Base-by-base conservation (phyloP, 228 moss, liverwort and hornwort species). In the Sphagnum magellanicum region DNA sequence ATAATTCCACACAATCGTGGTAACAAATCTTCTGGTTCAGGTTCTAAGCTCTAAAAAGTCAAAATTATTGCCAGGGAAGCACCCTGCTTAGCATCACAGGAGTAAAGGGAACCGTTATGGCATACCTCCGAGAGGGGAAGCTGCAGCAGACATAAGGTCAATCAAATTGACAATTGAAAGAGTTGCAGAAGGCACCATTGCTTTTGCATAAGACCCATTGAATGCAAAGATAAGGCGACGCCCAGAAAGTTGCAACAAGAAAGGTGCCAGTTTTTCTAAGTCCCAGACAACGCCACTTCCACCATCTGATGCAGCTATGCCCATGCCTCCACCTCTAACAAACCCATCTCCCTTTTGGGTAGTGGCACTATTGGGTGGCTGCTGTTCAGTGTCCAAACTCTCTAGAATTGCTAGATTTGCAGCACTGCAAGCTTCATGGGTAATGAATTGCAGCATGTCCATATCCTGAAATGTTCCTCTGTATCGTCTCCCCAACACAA, bases 341-440 rank as follows among this genome's bases (percentile, higher is more conserved):
- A 72, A 74, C 51, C 82, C 81, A 71, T 93, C 92, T 69, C 87
- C 91, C 71, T 93, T 94, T 57, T 81, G 87, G 71, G 61, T 81
- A 59, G 79, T 67, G 72, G 75, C 77, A 62, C 72, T 88, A 32
- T 32, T 32, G 32, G 32, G 32, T 14, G 83, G 68, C 62, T 83
- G 84, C 68, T 88, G 76, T 69, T 98, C 98, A 59, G 82, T 86
- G 74, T 94, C 90, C 74, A 98, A 87, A 60, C 88, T 80, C 73
- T 98, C 94, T 74, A 94, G 74, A 59, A 90, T 81, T 63, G 94
- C 85, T 59, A 98, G 79, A 79, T 94, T 98, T 66, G 89, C 92
- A 71, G 87, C 92, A 71, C 94, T 94, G 81, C 98, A 94, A 85
- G 93, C 93, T 83, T 98, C 98, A 70, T 86, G 74, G 67, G 98